Percentiles rank a stretch among this genome's conserved stretches.
phyloP scores from a whole-genome alignment of 306 rosid genomes.

The Cucurbita moschata region DNA sequence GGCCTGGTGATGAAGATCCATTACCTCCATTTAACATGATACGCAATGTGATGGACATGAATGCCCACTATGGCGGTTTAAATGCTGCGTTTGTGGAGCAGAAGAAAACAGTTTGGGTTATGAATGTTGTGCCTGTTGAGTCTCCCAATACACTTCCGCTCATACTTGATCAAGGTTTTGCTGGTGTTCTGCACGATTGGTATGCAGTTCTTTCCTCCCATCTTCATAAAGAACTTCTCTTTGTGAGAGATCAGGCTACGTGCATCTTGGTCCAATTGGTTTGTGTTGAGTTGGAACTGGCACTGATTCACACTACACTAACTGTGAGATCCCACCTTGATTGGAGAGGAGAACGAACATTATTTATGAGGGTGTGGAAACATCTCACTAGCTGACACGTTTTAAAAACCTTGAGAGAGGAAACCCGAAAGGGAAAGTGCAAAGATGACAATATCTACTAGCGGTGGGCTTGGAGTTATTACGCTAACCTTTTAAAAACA shows the following conservation, averaged over 20 bases:
- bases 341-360: too few relatives aligned
- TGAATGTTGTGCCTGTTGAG: constrained; percentile 83
- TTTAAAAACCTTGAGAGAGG: too few relatives aligned
- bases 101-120: constrained; percentile 84
- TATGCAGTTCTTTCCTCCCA: constrained; percentile 8
- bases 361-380: too few relatives aligned
- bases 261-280: background rate
- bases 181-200: constrained; percentile 95
- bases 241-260: background rate
- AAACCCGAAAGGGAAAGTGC: too few relatives aligned
- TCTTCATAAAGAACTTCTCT: background rate
- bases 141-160: constrained; percentile 74
- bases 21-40: constrained; percentile 95
- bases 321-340: too few relatives aligned
- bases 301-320: background rate
- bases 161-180: constrained; percentile 75
- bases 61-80: constrained; percentile 75
- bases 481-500: background rate
- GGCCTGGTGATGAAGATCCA: constrained; percentile 99
- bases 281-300: background rate
- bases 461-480: too few relatives aligned
- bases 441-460: too few relatives aligned
- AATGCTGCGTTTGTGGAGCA: constrained; percentile 82
- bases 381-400: too few relatives aligned
- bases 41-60: constrained; percentile 95